These are phyloP conservation scores for Penicillium canescens DNA, from an alignment of 495 filamentous ascomycete species.

Conservation along the genomic window DNA sequence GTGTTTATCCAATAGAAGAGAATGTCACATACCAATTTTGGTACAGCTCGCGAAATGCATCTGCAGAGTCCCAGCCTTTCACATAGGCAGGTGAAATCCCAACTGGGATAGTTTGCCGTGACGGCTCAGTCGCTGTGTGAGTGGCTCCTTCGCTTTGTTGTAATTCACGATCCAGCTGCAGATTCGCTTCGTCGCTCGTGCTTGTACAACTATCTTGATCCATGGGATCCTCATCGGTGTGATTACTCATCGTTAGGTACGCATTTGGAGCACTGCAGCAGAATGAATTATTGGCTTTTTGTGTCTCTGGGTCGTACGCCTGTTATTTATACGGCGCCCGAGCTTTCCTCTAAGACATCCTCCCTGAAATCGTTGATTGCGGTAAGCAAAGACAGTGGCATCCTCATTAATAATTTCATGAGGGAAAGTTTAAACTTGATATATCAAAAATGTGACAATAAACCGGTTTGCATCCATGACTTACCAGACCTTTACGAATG, in stretches of 20 bases:
- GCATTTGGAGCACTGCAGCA: background rate
- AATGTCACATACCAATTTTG: slow-evolving; percentile 1
- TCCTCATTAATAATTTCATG: background rate
- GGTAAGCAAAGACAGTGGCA: background rate
- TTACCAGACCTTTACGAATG: background rate
- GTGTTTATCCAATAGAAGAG: background rate
- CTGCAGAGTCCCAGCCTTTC: background rate
- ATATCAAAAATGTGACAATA: background rate
- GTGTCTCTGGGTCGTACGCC: background rate
- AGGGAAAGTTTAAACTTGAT: background rate
- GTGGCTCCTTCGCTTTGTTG: background rate
- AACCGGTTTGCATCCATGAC: background rate
- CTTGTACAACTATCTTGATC: background rate
- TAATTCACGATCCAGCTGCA: background rate
- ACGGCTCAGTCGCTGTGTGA: background rate
- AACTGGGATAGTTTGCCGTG: background rate
- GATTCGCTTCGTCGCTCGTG: slow-evolving; percentile 1
- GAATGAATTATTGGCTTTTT: background rate
- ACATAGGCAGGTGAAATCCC: slow-evolving; percentile 2
- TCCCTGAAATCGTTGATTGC: background rate
- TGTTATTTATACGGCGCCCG: background rate
- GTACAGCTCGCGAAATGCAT: slow-evolving; percentile 3
- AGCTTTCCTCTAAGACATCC: background rate
- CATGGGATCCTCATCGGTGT: background rate
- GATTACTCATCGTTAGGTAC: background rate